Percentiles rank a stretch among this genome's conserved stretches.
phyloP scores from a whole-genome alignment of 106 monocot genomes.

The Vanilla planifolia region DNA sequence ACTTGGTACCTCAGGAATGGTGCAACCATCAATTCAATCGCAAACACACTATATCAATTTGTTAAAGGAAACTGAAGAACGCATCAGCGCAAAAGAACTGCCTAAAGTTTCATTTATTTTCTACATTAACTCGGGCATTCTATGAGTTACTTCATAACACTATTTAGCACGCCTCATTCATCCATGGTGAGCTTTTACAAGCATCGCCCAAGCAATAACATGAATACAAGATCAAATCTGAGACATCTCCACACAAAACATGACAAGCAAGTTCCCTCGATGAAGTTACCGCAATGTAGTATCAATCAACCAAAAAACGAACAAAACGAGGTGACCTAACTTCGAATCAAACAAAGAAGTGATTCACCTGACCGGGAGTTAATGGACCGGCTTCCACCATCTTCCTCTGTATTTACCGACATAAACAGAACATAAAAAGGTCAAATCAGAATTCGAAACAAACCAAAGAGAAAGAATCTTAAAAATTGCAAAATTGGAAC shows the following conservation, averaged over 20 bases:
- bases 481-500: no score
- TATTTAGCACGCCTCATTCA: neutral
- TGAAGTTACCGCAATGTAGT: neutral
- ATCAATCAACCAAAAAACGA: neutral
- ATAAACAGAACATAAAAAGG: neutral
- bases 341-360: neutral
- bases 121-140: no score
- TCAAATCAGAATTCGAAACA: neutral
- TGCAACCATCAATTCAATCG: no score
- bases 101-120: no score
- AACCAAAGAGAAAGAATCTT: neutral
- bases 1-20: no score
- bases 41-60: no score
- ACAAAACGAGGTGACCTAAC: neutral
- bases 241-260: neutral
- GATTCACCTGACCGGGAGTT: conserved; percentile 9
- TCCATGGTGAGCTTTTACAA: neutral
- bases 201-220: neutral
- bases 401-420: neutral
- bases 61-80: no score
- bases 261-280: neutral
- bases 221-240: neutral
- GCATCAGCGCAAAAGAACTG: no score
- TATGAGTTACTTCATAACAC: no score
- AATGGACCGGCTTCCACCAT: conserved; percentile 7